Percentiles rank a stretch among this genome's conserved stretches.
Conservation (phyloP, 1,284 basidiomycete genomes). For the Ceratobasidium sp. region DNA sequence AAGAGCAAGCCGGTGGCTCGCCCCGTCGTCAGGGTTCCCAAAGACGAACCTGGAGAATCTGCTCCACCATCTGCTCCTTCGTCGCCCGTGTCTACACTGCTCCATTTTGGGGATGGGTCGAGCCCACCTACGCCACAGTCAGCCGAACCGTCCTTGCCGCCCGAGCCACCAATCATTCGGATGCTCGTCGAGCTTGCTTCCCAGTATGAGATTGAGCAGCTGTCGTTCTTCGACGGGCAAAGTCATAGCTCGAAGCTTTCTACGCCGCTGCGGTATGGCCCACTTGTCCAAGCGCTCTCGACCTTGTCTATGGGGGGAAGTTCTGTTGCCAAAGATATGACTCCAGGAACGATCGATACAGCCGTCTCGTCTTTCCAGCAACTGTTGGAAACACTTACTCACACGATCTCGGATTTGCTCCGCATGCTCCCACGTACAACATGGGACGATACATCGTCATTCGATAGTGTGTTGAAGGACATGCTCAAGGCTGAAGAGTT, state of each 20-base stretch:
- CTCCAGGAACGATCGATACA: conserved; percentile 82
- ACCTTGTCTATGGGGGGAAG: conserved; percentile 80
- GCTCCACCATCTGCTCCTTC: conserved; percentile 27
- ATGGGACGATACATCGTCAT: conserved; percentile 82
- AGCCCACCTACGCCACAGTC: conserved; percentile 32
- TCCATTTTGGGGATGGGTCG: conserved; percentile 33
- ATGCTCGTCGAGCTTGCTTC: conserved; percentile 51
- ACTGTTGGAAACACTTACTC: conserved; percentile 81
- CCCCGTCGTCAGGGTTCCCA: conserved; percentile 60
- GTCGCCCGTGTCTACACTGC: conserved; percentile 38
- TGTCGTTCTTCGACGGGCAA: conserved; percentile 76
- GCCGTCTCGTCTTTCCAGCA: conserved; percentile 87
- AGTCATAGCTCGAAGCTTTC: conserved; percentile 76
- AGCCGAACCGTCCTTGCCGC: conserved; percentile 25
- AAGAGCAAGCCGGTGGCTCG: conserved; percentile 43
- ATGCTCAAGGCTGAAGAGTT: conserved; percentile 88
- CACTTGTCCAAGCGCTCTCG: conserved; percentile 82
- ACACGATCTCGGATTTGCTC: conserved; percentile 83
- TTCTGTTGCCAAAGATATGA: conserved; percentile 81
- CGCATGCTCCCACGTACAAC: conserved; percentile 83
- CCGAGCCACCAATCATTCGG: conserved; percentile 18
- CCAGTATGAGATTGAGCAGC: conserved; percentile 65
- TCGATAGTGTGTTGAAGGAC: conserved; percentile 82
- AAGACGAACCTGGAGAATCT: conserved; percentile 62
- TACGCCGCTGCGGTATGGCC: conserved; percentile 81